Base-by-base conservation (phyloP, 2,329 filamentous ascomycete genomes). In the Xylaria sp. region DNA sequence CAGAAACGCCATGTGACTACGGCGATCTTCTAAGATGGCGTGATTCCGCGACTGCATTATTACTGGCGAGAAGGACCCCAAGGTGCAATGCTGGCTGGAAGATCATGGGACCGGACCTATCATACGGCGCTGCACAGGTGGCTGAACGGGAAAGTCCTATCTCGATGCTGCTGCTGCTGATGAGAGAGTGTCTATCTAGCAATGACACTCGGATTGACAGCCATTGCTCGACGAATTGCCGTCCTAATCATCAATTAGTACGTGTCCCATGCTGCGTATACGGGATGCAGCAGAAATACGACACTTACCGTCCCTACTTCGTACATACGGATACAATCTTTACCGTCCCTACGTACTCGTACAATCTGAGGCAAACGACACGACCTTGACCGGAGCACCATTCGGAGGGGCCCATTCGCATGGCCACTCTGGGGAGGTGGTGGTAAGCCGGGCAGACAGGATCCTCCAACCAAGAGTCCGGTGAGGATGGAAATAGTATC, bases 101-200 rank as follows among this genome's bases (percentile, higher is more conserved):
- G 35, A 48, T 54, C 49, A 51, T 51, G 49, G 13, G 49, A 39
- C 50, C 50, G 13, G 49, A 39, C 50, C 50, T 52, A 39, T 23
- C 35, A 39, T 51, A 51, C 49, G 18, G 52, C 16, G 3, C 58
- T 44, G 35, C 52, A 30, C 52, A 57, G 30, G 53, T 53, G 39
- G 51, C 48, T 49, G 51, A 53, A 54, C 55, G 39, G 50, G 46
- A 63, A 23, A 53, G 44, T 58, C 58, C 58, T 55, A 54, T 50
- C 42, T 46, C 42, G 5, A 46, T 46, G 42, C 23, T 23, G 23
- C 23, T 23, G 5, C 2, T 23, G 23, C 2, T 23, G 23, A 23
- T 23, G 23, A 23, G 23, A 23, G 23, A 46, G 42, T 35, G 49
- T 51, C 49, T 50, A 50, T 19, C 18, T 50, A 30, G 16, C 18